Evolutionary conservation across 2,329 filamentous ascomycete species (phyloP).

Genomic region (Teratosphaeria viscida): DNA sequence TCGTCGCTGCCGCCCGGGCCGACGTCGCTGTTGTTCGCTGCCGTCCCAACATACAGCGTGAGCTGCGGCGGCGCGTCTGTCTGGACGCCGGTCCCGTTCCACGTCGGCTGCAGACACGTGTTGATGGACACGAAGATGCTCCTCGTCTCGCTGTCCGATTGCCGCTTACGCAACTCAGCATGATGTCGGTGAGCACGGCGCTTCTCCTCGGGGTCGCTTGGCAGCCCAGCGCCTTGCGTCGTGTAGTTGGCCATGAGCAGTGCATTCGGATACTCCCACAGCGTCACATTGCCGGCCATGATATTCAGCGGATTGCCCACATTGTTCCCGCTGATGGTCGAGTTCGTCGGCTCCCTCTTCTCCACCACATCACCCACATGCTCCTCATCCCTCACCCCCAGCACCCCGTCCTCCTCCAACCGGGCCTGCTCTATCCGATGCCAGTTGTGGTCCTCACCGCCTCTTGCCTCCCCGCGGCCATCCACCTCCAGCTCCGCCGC

Average conservation of each 20-base stretch:
- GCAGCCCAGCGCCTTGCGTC: constrained; percentile 18
- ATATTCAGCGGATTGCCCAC: constrained; percentile 50
- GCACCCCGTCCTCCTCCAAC: constrained; percentile 17
- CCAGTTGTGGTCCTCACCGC: constrained; percentile 37
- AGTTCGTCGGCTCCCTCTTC: constrained; percentile 21
- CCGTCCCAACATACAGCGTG: constrained; percentile 63
- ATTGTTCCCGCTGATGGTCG: constrained; percentile 48
- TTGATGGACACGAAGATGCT: constrained; percentile 75
- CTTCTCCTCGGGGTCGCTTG: constrained; percentile 12
- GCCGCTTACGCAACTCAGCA: constrained; percentile 16
- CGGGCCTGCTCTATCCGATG: constrained; percentile 33
- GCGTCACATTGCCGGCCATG: constrained; percentile 49
- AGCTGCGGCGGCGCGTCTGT: constrained; percentile 52
- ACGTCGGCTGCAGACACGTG: constrained; percentile 66
- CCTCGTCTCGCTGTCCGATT: constrained; percentile 18
- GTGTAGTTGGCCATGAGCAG: constrained; percentile 40
- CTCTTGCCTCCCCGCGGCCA: constrained; percentile 25
- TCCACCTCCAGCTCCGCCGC: constrained; percentile 44
- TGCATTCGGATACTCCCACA: constrained; percentile 53
- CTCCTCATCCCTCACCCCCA: constrained; percentile 34
- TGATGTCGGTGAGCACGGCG: constrained; percentile 6
- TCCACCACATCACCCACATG: not conserved
- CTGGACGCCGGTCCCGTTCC: constrained; percentile 39
- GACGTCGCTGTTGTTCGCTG: constrained; percentile 48
- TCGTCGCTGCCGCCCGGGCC: constrained; percentile 46